Percentiles rank a stretch among this genome's conserved stretches.
These are phyloP conservation scores for Mucor mucedo DNA, from an alignment of 371 early-diverging fungal genomes.

Conservation along the genomic window DNA sequence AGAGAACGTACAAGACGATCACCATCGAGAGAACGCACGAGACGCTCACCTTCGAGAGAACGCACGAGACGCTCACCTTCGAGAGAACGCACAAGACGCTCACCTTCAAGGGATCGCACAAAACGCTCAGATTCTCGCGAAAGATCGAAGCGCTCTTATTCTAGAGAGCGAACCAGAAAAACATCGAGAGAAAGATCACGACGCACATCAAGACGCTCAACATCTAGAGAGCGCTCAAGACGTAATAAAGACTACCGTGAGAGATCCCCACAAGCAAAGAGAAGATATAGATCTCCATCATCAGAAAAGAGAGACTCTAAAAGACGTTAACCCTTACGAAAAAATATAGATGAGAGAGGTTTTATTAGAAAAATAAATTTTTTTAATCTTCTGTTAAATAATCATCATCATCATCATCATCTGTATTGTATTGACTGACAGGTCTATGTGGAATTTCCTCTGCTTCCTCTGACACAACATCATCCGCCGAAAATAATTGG, in stretches of 20 bases:
- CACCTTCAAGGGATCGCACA: background rate
- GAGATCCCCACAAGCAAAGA: background rate
- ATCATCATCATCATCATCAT: conserved; percentile 23
- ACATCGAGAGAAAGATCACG: background rate
- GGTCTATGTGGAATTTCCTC: background rate
- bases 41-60: conserved; percentile 2
- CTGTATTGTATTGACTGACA: conserved; percentile 6
- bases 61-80: background rate
- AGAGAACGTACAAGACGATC: background rate
- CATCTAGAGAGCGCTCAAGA: background rate
- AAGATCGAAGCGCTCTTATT: too few species aligned
- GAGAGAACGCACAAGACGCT: background rate
- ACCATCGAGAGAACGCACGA: background rate
- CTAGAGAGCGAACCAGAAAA: too few species aligned
- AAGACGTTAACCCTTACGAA: background rate
- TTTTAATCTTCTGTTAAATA: conserved; percentile 27
- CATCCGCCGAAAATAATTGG: conserved; percentile 26
- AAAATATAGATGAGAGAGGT: background rate
- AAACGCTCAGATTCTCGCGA: background rate
- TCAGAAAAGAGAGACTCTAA: conserved; percentile 2
- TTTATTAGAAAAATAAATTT: background rate
- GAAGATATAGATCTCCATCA: conserved; percentile 20
- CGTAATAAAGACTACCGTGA: background rate
- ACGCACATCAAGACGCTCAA: background rate
- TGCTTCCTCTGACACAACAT: conserved; percentile 2